These are phyloP conservation scores for Pseudocercospora ulei DNA, from an alignment of 2,329 filamentous ascomycete genomes.

Conservation along the genomic window DNA sequence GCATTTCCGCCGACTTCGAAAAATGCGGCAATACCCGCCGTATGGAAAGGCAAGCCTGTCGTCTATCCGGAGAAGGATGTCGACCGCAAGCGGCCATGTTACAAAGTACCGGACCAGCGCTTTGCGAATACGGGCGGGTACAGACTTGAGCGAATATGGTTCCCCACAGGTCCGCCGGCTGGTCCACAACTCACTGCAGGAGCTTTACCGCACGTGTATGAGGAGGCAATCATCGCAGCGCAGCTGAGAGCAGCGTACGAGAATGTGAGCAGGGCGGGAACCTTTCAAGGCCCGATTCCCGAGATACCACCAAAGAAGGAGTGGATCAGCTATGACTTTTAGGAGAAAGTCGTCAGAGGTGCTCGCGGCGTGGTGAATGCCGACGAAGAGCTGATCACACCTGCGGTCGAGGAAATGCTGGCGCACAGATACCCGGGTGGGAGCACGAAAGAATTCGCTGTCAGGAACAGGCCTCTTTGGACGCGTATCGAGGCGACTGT, in stretches of 20 bases:
- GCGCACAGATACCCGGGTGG: no score
- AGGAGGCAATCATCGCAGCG: slow-evolving; percentile 45
- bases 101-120: slow-evolving; percentile 5
- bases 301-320: slow-evolving; percentile 67
- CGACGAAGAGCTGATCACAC: not conserved
- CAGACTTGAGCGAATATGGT: slow-evolving; percentile 14
- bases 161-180: slow-evolving; percentile 49
- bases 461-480: no score
- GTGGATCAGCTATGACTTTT: slow-evolving; percentile 46
- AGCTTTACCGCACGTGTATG: slow-evolving; percentile 48
- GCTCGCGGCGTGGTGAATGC: not conserved
- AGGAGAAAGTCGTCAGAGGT: not conserved
- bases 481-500: no score
- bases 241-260: slow-evolving; percentile 52
- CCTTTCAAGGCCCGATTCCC: slow-evolving; percentile 56
- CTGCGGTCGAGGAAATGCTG: no score
- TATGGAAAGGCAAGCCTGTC: slow-evolving; percentile 10
- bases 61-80: slow-evolving; percentile 6
- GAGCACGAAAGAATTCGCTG: no score
- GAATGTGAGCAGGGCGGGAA: slow-evolving; percentile 54
- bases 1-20: not conserved
- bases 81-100: slow-evolving; percentile 7
- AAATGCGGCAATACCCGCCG: not conserved
- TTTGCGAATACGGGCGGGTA: slow-evolving; percentile 1
- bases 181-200: slow-evolving; percentile 41